These are phyloP conservation scores for Huntiella moniliformis DNA, from an alignment of 2,329 filamentous ascomycete species.

Conservation along the genomic window DNA sequence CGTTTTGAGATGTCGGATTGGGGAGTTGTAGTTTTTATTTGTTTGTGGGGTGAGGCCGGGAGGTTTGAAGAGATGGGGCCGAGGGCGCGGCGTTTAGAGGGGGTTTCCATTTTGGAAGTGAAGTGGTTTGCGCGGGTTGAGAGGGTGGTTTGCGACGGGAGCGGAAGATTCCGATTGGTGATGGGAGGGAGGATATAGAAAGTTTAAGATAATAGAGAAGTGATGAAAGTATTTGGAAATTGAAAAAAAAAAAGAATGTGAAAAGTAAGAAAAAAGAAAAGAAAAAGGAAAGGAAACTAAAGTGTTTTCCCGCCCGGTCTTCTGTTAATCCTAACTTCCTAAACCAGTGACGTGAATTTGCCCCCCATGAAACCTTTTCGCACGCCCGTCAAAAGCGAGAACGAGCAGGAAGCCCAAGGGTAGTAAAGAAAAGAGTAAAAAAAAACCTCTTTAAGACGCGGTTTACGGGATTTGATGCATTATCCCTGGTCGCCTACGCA, in stretches of 20 bases:
- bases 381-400: too few relatives aligned
- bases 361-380: too few relatives aligned
- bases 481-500: too few relatives aligned
- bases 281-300: neutral
- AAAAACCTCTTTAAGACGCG: too few relatives aligned
- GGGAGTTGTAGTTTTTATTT: slow-evolving; percentile 10
- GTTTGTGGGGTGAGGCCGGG: slow-evolving; percentile 7
- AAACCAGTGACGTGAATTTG: too few relatives aligned
- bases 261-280: slow-evolving; percentile 1
- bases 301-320: neutral
- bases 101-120: slow-evolving; percentile 8
- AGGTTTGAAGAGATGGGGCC: slow-evolving; percentile 11
- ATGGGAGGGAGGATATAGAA: neutral
- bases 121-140: neutral
- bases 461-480: too few relatives aligned
- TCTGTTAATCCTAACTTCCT: too few relatives aligned
- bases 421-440: too few relatives aligned
- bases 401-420: too few relatives aligned
- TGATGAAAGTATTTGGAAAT: neutral
- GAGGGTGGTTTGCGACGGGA: neutral
- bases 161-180: neutral
- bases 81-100: slow-evolving; percentile 12
- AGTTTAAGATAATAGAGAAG: neutral
- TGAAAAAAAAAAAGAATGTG: neutral
- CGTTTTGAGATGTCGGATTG: slow-evolving; percentile 3